Conservation (phyloP, 108 stramenopile species). For the Conticribra guillardii region DNA sequence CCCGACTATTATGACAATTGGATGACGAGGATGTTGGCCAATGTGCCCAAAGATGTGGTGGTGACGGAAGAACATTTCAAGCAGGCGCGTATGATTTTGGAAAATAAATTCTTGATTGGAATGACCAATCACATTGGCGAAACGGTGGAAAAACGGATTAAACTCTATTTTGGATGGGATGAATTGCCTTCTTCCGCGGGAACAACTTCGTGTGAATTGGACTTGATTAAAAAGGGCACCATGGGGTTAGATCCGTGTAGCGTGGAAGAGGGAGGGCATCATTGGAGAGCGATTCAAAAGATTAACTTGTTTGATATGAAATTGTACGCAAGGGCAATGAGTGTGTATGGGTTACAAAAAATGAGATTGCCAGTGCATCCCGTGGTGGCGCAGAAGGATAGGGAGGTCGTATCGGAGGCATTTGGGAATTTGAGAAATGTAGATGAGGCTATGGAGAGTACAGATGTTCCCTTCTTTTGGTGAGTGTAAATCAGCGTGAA, state of each 20-base stretch:
- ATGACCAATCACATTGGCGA: conserved; percentile 32
- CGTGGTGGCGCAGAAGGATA: conserved; percentile 13
- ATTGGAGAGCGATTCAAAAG: conserved; percentile 33
- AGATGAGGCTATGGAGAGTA: conserved; percentile 4
- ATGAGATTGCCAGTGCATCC: conserved; percentile 41
- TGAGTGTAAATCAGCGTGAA: conserved; percentile 12
- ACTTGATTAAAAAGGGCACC: conserved; percentile 18
- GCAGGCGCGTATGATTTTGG: conserved; percentile 35
- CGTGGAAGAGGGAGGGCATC: conserved; percentile 20
- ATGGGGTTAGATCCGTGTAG: conserved; percentile 1
- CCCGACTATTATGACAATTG: conserved; percentile 43
- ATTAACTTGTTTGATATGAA: conserved; percentile 39
- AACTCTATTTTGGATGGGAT: conserved; percentile 49
- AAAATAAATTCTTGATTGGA: conserved; percentile 49
- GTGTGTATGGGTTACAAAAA: conserved; percentile 41
- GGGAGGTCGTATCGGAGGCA: conserved; percentile 10
- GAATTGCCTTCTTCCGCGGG: conserved; percentile 21
- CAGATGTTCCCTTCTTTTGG: conserved; percentile 46
- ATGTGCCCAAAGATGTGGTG: background rate
- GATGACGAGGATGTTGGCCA: conserved; percentile 47
- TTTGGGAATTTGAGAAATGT: conserved; percentile 34
- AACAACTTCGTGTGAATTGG: conserved; percentile 30
- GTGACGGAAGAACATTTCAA: conserved; percentile 42
- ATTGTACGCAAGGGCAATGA: conserved; percentile 36
- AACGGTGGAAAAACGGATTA: conserved; percentile 30